Evolutionary conservation across 768 basidiomycete genomes (phyloP), one percentile per base, ranked within the genome.

Genomic region (Tricholoma sp.): DNA sequence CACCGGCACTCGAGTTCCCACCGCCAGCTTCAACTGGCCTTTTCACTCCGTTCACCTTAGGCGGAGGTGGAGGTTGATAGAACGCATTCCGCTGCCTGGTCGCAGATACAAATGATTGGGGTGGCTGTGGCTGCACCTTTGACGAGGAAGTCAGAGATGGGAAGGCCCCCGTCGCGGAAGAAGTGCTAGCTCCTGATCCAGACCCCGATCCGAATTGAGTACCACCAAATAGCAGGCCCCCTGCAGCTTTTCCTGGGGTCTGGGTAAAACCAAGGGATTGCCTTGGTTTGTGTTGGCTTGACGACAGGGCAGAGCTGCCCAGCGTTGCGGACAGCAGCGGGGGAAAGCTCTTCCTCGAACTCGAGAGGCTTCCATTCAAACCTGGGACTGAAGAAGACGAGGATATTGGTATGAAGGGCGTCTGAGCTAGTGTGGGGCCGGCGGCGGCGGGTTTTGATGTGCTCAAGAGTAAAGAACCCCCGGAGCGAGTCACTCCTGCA

Each of bases 51-150:
- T 72, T 73, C 15, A 60, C 61, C 57, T 48, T 50, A 18, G 50
- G 44, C 12, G 63, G 66, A 1, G 66, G 53, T 10, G 82, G 78
- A n/a, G n/a, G n/a, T 36, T 78, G 74, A 63, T 83, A 89, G 65
- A 89, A 89, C 4, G 88, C 88, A 59, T 89, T 89, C 20, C 74
- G 76, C 8, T 78, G 75, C 32, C 72, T 74, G 50, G 77, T 78
- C 1, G 86, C 84, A 1, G 47, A 48, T 5, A 48, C 29, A 9
- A 48, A 48, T 6, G 47, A 9, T 17, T 32, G 47, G 20, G 44
- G 42, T 8, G 18, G 37, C 3, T 39, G 41, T 78, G 76, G 6
- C 76, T 74, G 54, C 85, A 82, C 2, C 63, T 52, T 28, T 3
- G 31, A 31, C 6, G 45, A 47, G 15, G 28, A 47, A 13, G 45